Conservation (phyloP, 2,329 filamentous ascomycete genomes). For the Hypoxylon sp. region DNA sequence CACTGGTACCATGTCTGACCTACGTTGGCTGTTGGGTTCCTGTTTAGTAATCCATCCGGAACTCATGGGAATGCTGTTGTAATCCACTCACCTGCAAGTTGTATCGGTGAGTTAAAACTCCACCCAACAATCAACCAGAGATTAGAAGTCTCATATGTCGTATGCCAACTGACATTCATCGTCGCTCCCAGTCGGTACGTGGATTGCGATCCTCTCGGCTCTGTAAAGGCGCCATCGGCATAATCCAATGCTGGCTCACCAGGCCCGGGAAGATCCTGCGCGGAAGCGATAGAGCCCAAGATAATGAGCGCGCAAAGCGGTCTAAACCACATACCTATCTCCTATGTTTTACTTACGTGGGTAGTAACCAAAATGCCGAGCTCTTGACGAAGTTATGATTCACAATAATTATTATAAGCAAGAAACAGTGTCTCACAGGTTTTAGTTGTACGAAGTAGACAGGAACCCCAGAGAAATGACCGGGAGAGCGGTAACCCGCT, state of each 20-base stretch:
- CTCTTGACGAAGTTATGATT: not conserved
- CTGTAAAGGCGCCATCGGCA: conserved; percentile 44
- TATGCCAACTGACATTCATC: conserved; percentile 49
- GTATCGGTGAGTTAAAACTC: conserved; percentile 42
- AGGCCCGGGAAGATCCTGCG: conserved; percentile 41
- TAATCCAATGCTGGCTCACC: conserved; percentile 44
- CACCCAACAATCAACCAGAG: conserved; percentile 48
- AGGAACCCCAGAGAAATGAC: not conserved
- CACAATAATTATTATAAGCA: not conserved
- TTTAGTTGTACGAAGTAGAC: not conserved
- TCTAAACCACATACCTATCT: conserved; percentile 34
- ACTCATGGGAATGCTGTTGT: not conserved
- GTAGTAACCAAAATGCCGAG: not conserved
- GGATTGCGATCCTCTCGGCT: conserved; percentile 41
- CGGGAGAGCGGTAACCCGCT: not conserved
- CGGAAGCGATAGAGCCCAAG: conserved; percentile 26
- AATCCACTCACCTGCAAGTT: conserved; percentile 44
- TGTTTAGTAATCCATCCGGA: not conserved
- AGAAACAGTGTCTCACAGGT: not conserved
- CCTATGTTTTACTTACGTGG: not conserved
- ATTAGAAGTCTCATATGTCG: conserved; percentile 46
- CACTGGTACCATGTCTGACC: conserved; percentile 47
- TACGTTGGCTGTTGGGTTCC: conserved; percentile 41
- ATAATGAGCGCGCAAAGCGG: conserved; percentile 32
- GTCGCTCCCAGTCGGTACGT: conserved; percentile 42